phyloP scores from a whole-genome alignment of 805 yeast species.

The Zygosaccharomyces pseudorouxii region DNA sequence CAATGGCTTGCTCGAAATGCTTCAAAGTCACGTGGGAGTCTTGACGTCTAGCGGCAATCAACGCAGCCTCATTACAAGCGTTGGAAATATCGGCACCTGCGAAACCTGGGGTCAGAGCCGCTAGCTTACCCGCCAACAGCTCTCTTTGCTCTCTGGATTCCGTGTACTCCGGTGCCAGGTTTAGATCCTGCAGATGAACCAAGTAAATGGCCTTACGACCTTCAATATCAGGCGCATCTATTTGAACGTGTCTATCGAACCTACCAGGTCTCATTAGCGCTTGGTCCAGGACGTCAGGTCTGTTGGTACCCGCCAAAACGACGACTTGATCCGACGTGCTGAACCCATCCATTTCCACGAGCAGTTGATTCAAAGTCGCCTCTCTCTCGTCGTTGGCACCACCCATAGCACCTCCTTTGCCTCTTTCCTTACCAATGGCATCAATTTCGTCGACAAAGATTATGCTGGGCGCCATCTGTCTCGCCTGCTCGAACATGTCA shows the following conservation, averaged over 20 bases:
- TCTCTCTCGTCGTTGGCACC: constrained; percentile 93
- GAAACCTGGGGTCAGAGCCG: constrained; percentile 92
- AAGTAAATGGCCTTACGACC: constrained; percentile 84
- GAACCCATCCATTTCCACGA: constrained; percentile 96
- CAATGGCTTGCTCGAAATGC: constrained; percentile 90
- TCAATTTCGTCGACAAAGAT: constrained; percentile 93
- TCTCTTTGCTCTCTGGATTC: constrained; percentile 47
- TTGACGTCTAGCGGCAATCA: constrained; percentile 81
- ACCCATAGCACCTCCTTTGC: constrained; percentile 64
- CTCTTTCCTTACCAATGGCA: constrained; percentile 87
- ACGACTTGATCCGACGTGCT: constrained; percentile 85
- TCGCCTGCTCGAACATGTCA: constrained; percentile 83
- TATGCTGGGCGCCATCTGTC: constrained; percentile 86
- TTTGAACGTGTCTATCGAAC: constrained; percentile 82
- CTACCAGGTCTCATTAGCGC: constrained; percentile 93
- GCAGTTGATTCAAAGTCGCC: constrained; percentile 82
- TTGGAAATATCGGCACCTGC: constrained; percentile 96
- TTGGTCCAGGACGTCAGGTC: constrained; percentile 85
- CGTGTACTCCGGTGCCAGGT: constrained; percentile 32
- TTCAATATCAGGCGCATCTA: constrained; percentile 83
- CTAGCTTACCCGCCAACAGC: constrained; percentile 72
- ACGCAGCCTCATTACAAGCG: constrained; percentile 90
- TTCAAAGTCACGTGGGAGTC: constrained; percentile 54
- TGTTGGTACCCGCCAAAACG: constrained; percentile 90
- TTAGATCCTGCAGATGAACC: constrained; percentile 61